Conservation (phyloP, 768 basidiomycete species). For the Kwoniella bestiolae region DNA sequence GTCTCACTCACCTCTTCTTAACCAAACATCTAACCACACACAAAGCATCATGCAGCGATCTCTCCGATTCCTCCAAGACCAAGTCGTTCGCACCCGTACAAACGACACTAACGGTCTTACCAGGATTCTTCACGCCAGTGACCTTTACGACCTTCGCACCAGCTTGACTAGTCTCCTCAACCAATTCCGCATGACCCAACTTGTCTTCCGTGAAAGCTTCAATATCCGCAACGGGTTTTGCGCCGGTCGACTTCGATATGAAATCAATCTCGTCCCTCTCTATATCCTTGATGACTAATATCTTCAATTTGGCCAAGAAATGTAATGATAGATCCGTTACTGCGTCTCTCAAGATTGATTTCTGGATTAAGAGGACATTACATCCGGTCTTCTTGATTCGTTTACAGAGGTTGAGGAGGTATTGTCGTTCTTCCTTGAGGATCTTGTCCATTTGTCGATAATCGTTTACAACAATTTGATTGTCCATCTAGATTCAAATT, state of each 20-base stretch:
- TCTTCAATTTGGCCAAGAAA: conserved; percentile 95
- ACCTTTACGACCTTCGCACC: conserved; percentile 92
- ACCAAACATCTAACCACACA: conserved; percentile 98
- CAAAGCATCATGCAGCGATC: conserved; percentile 97
- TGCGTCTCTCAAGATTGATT: conserved; percentile 98
- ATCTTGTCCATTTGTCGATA: conserved; percentile 99
- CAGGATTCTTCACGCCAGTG: conserved; percentile 91
- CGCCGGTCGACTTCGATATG: conserved; percentile 88
- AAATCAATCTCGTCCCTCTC: conserved; percentile 99
- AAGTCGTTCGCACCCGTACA: conserved; percentile 91
- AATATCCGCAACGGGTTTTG: conserved; percentile 95
- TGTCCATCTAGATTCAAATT: conserved; percentile 79
- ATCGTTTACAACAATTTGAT: conserved; percentile 98
- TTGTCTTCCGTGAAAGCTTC: conserved; percentile 98
- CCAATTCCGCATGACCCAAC: conserved; percentile 91
- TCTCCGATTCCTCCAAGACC: conserved; percentile 94
- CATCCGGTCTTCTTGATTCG: conserved; percentile 99
- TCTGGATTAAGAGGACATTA: conserved; percentile 98
- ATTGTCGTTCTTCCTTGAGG: conserved; percentile 97
- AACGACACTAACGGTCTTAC: conserved; percentile 91
- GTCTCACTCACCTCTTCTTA: conserved; percentile 79
- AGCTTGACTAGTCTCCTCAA: conserved; percentile 77
- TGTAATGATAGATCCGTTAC: conserved; percentile 96
- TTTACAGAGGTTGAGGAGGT: conserved; percentile 96
- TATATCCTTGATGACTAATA: conserved; percentile 93